Evolutionary conservation across 257 asterid species (phyloP), one percentile per base, ranked within the genome.

Genomic region (Ligustrum vulgare): DNA sequence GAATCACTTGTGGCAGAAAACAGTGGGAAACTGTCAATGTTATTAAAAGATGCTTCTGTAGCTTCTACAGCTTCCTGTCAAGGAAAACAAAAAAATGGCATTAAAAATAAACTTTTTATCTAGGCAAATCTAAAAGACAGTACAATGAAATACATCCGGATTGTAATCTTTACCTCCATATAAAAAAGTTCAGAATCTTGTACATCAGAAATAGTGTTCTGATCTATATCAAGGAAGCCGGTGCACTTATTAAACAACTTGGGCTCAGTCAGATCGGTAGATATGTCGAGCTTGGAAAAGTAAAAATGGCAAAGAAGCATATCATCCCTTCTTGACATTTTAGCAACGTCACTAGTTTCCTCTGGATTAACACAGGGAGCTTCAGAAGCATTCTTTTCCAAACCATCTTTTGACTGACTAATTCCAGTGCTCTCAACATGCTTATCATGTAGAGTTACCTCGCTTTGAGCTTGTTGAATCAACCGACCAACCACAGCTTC

Each of bases 241-340:
- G 86, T 33, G 84, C 96, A 92, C 86, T 86, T 84, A 75, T 73
- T 65, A 75, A 83, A 85, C 84, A 95, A 75, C 74, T 89, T 96
- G 31, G 91, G 91, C 39, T 91, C 96, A 73, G 89, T 41, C 82
- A 95, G 99, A 73, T 90, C 98, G 2, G 82, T 86, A 67, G 99
- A 95, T 68, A 95, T 84, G 84, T 95, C 97, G 63, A 95, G 93
- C 85, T 85, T 93, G 72, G 94, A 85, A 32, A 95, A 87, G 86
- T 93, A 95, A 78, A 82, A 77, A 78, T 69, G 84, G 80, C 77
- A 85, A 72, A 81, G 73, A 63, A 33, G 76, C 16, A 56, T 71
- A 32, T 86, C 93, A 65, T 86, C 93, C 89, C 84, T 88, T 79
- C 78, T 43, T 0, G 82, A 82, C 49, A 79, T 41, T 72, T 82